Conservation (phyloP, 2,329 filamentous ascomycete genomes). For the Bipolaris cookei region DNA sequence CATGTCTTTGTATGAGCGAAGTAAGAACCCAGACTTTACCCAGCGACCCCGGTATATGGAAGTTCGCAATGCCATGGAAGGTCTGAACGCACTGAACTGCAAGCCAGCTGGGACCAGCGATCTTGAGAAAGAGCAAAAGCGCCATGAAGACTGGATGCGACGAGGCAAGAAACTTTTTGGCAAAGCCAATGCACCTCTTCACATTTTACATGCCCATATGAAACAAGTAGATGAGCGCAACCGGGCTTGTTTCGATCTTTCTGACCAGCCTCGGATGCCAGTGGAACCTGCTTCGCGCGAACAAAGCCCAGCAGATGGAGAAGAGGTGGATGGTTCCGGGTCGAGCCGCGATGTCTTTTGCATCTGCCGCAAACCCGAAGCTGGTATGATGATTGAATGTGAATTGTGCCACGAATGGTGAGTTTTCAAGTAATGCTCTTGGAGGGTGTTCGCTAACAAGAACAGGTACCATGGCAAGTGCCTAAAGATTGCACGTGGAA, state of each 20-base stretch:
- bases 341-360: conserved; percentile 85
- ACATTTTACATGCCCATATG: conserved; percentile 94
- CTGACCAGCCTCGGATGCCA: conserved; percentile 85
- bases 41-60: conserved; percentile 87
- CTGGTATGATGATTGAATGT: conserved; percentile 99
- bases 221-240: conserved; percentile 91
- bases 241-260: conserved; percentile 86
- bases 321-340: conserved; percentile 53
- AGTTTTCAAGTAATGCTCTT: conserved; percentile 45
- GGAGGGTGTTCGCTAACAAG: conserved; percentile 32
- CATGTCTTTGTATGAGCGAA: conserved; percentile 77
- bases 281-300: conserved; percentile 92
- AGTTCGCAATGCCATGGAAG: conserved; percentile 87
- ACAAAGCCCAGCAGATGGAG: conserved; percentile 64
- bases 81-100: conserved; percentile 85
- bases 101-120: conserved; percentile 91
- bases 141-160: conserved; percentile 99
- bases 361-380: conserved; percentile 90
- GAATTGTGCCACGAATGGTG: conserved; percentile 97
- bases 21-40: conserved; percentile 74
- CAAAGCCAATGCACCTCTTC: conserved; percentile 94
- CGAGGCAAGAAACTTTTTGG: conserved; percentile 97
- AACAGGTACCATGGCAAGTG: conserved; percentile 95
- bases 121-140: conserved; percentile 90
- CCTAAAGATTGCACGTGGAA: conserved; percentile 94